Conservation (phyloP, 257 asterid species). For the Euphrasia confusa region DNA sequence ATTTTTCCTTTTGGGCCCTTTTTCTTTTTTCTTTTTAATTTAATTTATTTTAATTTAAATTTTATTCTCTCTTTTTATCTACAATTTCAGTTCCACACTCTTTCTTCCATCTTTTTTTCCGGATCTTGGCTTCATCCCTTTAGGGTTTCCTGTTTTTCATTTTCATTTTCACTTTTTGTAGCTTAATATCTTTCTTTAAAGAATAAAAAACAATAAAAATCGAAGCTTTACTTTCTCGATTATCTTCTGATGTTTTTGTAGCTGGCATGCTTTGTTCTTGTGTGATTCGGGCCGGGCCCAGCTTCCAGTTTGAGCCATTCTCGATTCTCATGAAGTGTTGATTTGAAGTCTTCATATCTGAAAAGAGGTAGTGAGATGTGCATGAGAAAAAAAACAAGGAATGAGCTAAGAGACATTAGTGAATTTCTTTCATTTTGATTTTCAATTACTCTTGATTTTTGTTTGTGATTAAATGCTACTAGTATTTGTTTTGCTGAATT, state of each 20-base stretch:
- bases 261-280: conserved; percentile 19
- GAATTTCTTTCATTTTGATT: conserved; percentile 9
- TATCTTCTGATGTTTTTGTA: background rate
- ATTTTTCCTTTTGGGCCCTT: background rate
- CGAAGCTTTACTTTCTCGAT: background rate
- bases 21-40: background rate
- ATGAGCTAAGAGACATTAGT: background rate
- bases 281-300: conserved; percentile 21
- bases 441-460: background rate
- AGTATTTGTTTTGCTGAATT: background rate
- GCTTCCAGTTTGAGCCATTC: conserved; percentile 26
- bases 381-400: background rate
- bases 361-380: conserved; percentile 16
- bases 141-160: conserved; percentile 32
- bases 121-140: conserved; percentile 33
- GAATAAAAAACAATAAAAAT: background rate
- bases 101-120: conserved; percentile 23
- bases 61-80: too few species aligned
- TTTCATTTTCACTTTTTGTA: background rate
- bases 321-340: conserved; percentile 16
- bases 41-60: background rate
- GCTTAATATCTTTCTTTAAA: background rate
- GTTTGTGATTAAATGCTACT: conserved; percentile 1
- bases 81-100: conserved; percentile 25
- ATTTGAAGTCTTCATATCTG: conserved; percentile 21